phyloP scores from a whole-genome alignment of 768 basidiomycete species.

The Naganishia vishniacii region DNA sequence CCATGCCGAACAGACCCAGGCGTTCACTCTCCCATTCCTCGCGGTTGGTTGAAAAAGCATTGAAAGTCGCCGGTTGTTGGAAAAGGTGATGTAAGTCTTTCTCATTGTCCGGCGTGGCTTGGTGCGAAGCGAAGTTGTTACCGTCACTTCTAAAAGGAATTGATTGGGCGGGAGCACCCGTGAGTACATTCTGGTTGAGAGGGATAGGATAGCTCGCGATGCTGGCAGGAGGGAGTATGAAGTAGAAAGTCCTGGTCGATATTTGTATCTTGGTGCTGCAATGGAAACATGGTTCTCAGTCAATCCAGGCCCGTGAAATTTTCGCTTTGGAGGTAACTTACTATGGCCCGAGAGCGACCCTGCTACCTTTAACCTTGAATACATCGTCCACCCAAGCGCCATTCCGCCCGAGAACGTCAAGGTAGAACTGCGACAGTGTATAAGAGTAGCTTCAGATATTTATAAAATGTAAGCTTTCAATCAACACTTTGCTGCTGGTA shows the following conservation, averaged over 20 bases:
- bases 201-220: constrained; percentile 26
- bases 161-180: neutral
- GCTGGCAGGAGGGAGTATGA: constrained; percentile 78
- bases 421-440: constrained; percentile 48
- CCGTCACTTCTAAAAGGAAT: neutral
- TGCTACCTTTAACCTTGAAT: constrained; percentile 84
- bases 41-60: constrained; percentile 27
- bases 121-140: neutral
- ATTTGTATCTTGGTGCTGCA: constrained; percentile 90
- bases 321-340: constrained; percentile 47
- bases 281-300: neutral
- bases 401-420: constrained; percentile 89
- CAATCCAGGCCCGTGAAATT: neutral
- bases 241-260: constrained; percentile 92
- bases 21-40: constrained; percentile 28
- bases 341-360: constrained; percentile 80
- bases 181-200: neutral
- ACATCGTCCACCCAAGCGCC: constrained; percentile 97
- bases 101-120: constrained; percentile 15
- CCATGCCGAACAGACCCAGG: constrained; percentile 29
- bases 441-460: constrained; percentile 30
- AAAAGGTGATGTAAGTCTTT: constrained; percentile 21
- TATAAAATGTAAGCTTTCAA: neutral
- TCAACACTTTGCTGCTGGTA: neutral
- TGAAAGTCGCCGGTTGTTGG: constrained; percentile 26